Conservation (phyloP, 176 grass and related monocot genomes). For the Carex myosuroides region DNA sequence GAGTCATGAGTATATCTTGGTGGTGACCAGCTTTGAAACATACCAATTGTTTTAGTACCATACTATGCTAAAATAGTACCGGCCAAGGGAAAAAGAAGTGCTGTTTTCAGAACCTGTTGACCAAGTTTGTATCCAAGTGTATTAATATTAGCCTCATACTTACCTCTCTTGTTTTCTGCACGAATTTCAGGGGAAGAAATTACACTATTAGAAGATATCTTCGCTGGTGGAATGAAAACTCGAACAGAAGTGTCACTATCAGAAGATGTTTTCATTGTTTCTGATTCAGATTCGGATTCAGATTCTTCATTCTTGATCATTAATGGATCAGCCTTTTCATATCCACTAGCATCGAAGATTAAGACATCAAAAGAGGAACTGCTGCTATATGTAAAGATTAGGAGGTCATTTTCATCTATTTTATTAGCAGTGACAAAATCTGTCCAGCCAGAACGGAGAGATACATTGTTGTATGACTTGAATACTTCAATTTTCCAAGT, state of each 20-base stretch:
- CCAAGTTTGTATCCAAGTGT: not conserved
- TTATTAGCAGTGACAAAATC: slow-evolving; percentile 41
- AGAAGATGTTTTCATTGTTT: not conserved
- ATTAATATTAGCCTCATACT: not conserved
- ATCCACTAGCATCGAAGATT: slow-evolving; percentile 37
- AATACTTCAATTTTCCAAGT: slow-evolving; percentile 19
- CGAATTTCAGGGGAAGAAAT: not conserved
- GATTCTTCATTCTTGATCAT: not conserved
- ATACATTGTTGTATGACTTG: not conserved
- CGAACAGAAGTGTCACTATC: not conserved
- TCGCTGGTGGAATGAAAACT: not conserved
- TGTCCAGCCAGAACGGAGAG: slow-evolving; percentile 34
- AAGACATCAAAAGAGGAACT: slow-evolving; percentile 32
- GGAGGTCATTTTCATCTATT: slow-evolving; percentile 31
- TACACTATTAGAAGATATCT: not conserved
- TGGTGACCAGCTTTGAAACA: not conserved
- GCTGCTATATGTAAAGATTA: slow-evolving; percentile 37
- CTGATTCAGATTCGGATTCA: not conserved
- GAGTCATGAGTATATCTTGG: not conserved
- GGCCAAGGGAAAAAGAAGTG: not conserved
- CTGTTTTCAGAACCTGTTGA: not conserved
- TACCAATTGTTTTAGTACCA: not conserved
- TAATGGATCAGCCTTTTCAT: slow-evolving; percentile 27
- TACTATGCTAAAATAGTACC: not conserved
- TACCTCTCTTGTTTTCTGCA: not conserved